Conservation (phyloP, 1,284 basidiomycete species). For the Chalciporus sp. region DNA sequence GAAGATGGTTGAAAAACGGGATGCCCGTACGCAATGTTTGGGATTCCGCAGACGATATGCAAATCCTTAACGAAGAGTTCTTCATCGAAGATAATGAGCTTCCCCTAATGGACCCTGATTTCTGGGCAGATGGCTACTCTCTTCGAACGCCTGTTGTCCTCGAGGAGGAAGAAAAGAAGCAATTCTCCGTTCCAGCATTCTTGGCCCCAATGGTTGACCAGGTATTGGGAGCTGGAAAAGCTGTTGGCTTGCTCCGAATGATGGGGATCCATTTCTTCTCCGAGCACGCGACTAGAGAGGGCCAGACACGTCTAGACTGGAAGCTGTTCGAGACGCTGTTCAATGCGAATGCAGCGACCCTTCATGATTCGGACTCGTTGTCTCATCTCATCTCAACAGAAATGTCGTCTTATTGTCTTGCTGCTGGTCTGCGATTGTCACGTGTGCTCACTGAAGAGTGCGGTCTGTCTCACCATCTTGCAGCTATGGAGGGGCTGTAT, state of each 20-base stretch:
- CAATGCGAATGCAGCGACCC: conserved; percentile 22
- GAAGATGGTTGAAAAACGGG: conserved; percentile 74
- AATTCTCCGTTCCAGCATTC: conserved; percentile 58
- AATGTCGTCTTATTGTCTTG: conserved; percentile 60
- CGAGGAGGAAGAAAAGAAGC: conserved; percentile 35
- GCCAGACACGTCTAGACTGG: conserved; percentile 20
- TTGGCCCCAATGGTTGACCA: conserved; percentile 58
- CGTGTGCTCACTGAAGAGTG: conserved; percentile 71
- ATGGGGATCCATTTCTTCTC: conserved; percentile 35
- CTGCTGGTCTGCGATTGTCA: conserved; percentile 57
- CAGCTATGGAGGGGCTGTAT: conserved; percentile 71
- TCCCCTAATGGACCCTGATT: conserved; percentile 70
- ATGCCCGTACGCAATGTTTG: conserved; percentile 58
- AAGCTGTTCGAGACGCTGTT: conserved; percentile 37
- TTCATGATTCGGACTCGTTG: conserved; percentile 61
- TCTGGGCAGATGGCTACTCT: conserved; percentile 77
- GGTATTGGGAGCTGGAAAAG: conserved; percentile 76
- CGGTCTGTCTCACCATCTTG: conserved; percentile 68
- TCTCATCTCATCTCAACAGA: conserved; percentile 63
- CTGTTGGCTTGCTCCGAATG: conserved; percentile 68
- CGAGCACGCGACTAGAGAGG: conserved; percentile 26
- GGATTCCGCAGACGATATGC: conserved; percentile 28
- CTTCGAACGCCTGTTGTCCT: conserved; percentile 46
- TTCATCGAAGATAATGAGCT: conserved; percentile 76
- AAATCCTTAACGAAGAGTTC: conserved; percentile 70